Base-by-base conservation (phyloP, 2,329 filamentous ascomycete genomes). In the Calonectria multiphialidica region DNA sequence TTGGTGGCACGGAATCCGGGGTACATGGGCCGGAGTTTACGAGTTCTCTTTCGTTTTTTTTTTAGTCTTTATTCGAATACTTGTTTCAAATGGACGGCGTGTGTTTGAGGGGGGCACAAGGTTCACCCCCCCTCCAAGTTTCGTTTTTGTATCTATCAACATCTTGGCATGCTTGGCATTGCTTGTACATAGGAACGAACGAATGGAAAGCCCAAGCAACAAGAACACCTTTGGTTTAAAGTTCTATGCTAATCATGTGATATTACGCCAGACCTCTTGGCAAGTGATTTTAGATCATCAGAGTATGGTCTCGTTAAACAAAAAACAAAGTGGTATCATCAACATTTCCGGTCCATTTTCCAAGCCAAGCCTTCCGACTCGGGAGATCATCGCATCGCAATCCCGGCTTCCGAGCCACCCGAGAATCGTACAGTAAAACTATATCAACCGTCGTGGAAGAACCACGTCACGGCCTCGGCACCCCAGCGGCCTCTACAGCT, bases 1-100 rank as follows among this genome's bases (percentile, higher is more conserved):
- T 73, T 67, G 66, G 68, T 72, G 78, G 75, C 65, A 61, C 70
- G 74, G 68, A 64, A 25, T 65, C 53, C 67, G 53, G 77, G 53
- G 74, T 75, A 74, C 76, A 80, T 78, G 74, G 76, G 72, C 65
- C 64, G 78, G 78, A 78, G 78, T 79, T 76, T 25, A 59, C 33
- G 21, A 66, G 10, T 70, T 66, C 44, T 53, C 35, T 59, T 70
- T 70, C 75, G n/a, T 64, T 53, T 68, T 63, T 25, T 37, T 57
- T 70, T 64, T 53, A 69, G 57, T 50, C 23, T 62, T 49, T 70
- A 30, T 8, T 30, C 5, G n/a, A 28, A 55, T 21, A 44, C 49
- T 63, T 59, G 40, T 16, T 45, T 59, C 53, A 15, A 59, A 40
- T 57, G 53, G 53, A 30, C 44, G 40, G 25, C 44, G 40, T 8